Evolutionary conservation across 2,329 filamentous ascomycete species (phyloP).

Genomic region (Zasmidium citrigriseum): DNA sequence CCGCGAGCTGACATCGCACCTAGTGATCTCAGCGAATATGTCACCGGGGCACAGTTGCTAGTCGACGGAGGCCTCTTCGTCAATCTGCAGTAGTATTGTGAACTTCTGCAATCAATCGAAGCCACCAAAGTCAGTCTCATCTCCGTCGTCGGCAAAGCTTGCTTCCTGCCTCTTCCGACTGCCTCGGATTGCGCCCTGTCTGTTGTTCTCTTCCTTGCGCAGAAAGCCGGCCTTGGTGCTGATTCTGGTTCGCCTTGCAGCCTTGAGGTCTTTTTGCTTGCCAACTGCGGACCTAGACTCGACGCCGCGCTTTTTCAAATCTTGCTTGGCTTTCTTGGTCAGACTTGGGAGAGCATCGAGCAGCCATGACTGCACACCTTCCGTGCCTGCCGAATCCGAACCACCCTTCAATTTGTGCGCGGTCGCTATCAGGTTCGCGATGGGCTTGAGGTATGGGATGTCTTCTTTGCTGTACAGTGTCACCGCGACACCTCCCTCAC

Average conservation of each 20-base stretch:
- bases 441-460: constrained; percentile 82
- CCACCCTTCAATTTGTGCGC: constrained; percentile 67
- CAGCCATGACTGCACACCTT: constrained; percentile 77
- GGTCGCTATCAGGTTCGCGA: constrained; percentile 87
- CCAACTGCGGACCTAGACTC: constrained; percentile 61
- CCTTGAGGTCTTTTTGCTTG: constrained; percentile 42
- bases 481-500: constrained; percentile 83
- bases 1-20: not conserved
- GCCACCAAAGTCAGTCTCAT: constrained; percentile 44
- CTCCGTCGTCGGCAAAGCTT: constrained; percentile 17
- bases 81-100: constrained; percentile 67
- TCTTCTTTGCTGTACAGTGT: constrained; percentile 97
- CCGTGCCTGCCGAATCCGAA: constrained; percentile 39
- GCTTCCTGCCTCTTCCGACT: constrained; percentile 35
- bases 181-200: constrained; percentile 42
- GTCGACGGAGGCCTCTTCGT: constrained; percentile 91
- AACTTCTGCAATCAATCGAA: constrained; percentile 36
- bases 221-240: constrained; percentile 81
- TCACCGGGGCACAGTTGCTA: constrained; percentile 79
- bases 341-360: constrained; percentile 83
- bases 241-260: constrained; percentile 64
- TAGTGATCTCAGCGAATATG: constrained; percentile 73
- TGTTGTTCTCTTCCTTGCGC: constrained; percentile 67
- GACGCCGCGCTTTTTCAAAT: constrained; percentile 78
- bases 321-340: constrained; percentile 79